Evolutionary conservation across 2,329 filamentous ascomycete species (phyloP).

Genomic region (Alternaria sp.): DNA sequence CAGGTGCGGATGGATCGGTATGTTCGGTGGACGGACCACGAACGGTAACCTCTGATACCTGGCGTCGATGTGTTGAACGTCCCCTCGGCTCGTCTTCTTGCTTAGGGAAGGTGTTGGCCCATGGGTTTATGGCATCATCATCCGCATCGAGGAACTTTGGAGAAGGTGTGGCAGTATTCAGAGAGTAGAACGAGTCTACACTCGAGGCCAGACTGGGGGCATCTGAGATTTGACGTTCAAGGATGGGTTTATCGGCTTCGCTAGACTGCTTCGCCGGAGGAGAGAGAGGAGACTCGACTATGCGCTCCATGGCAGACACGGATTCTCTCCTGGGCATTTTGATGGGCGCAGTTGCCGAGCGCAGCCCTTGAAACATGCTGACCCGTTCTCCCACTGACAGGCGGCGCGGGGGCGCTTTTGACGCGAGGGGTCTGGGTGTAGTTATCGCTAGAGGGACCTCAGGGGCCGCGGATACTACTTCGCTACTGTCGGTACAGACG

Average conservation of each 20-base stretch:
- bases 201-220: slow-evolving; percentile 46
- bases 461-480: slow-evolving; percentile 35
- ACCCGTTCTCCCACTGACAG: slow-evolving; percentile 44
- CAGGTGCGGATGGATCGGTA: slow-evolving; percentile 22
- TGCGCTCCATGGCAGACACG: slow-evolving; percentile 30
- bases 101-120: slow-evolving; percentile 25
- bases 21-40: slow-evolving; percentile 31
- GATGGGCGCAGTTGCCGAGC: slow-evolving; percentile 40
- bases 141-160: slow-evolving; percentile 45
- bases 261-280: slow-evolving; percentile 12
- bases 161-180: slow-evolving; percentile 37
- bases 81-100: slow-evolving; percentile 32
- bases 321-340: slow-evolving; percentile 14
- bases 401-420: slow-evolving; percentile 21
- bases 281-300: slow-evolving; percentile 24
- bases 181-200: slow-evolving; percentile 50
- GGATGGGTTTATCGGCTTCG: slow-evolving; percentile 15
- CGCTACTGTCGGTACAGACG: slow-evolving; percentile 42
- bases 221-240: slow-evolving; percentile 39
- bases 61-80: slow-evolving; percentile 45
- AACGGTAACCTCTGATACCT: slow-evolving; percentile 49
- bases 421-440: slow-evolving; percentile 18
- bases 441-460: slow-evolving; percentile 28
- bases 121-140: slow-evolving; percentile 38
- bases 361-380: slow-evolving; percentile 40